A percentile compares a stretch with the other conserved stretches of the same genome.
phyloP scores from a whole-genome alignment of 805 yeast genomes.

The Cyberlindnera maritima region DNA sequence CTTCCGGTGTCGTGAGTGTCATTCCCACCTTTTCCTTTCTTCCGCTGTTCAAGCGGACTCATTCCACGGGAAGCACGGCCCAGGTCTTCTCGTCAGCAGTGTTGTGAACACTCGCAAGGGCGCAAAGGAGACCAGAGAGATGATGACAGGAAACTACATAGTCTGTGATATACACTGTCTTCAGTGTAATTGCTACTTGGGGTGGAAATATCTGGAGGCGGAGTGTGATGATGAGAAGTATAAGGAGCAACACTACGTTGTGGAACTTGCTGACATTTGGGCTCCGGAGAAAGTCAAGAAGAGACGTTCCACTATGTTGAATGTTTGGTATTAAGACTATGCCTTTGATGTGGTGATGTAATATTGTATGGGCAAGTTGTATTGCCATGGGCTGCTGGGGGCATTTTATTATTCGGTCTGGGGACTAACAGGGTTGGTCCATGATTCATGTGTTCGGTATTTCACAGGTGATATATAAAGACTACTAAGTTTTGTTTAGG shows the following conservation, averaged over 20 bases:
- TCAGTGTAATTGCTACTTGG: conserved; percentile 50
- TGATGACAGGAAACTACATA: conserved; percentile 59
- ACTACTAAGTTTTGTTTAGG: too few relatives aligned
- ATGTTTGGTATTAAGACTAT: conserved; percentile 7
- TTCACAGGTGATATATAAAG: too few relatives aligned
- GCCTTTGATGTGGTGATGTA: neutral
- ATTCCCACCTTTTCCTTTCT: conserved; percentile 21
- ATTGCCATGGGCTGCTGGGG: too few relatives aligned
- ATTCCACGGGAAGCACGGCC: conserved; percentile 56
- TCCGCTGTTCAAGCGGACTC: conserved; percentile 27
- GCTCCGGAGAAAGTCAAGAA: neutral
- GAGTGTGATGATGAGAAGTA: conserved; percentile 44
- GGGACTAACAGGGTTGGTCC: too few relatives aligned
- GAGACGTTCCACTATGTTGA: conserved; percentile 4
- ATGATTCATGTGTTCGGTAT: too few relatives aligned
- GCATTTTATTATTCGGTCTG: too few relatives aligned
- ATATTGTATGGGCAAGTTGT: too few relatives aligned
- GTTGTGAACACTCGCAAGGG: conserved; percentile 43
- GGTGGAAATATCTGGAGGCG: conserved; percentile 62
- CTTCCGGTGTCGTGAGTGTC: conserved; percentile 21
- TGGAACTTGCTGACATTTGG: conserved; percentile 26
- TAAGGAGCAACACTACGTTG: conserved; percentile 60
- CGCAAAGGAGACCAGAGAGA: conserved; percentile 37
- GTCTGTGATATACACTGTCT: conserved; percentile 58
- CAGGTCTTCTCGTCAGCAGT: conserved; percentile 50